Evolutionary conservation across 2,329 filamentous ascomycete genomes (phyloP).

Genomic region (Ambrosiella cleistominuta): DNA sequence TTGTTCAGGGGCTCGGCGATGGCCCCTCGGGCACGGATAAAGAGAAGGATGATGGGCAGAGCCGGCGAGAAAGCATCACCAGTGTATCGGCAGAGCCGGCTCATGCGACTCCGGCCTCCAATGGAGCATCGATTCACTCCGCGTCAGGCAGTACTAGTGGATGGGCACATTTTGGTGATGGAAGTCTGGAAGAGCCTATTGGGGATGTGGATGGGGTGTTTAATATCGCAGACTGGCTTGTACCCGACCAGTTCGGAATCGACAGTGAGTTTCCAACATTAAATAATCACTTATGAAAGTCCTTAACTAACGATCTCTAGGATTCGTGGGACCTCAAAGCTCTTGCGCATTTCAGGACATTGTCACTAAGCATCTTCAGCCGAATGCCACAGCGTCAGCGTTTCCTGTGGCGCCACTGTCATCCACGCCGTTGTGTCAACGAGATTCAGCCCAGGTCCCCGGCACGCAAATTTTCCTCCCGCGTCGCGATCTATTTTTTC

Average conservation of each 20-base stretch:
- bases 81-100: not conserved
- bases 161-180: not conserved
- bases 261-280: conserved; percentile 10
- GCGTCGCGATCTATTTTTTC: conserved; percentile 17
- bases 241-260: conserved; percentile 13
- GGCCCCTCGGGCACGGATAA: not conserved
- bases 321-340: not conserved
- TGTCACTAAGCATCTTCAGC: not conserved
- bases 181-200: not conserved
- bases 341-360: not conserved
- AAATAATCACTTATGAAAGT: not conserved
- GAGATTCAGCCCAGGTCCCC: conserved; percentile 1
- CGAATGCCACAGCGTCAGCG: not conserved
- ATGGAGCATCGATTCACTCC: not conserved
- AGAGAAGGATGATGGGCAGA: not conserved
- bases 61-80: not conserved
- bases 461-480: conserved; percentile 15
- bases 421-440: not conserved
- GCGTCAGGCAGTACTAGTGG: not conserved
- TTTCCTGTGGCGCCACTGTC: not conserved
- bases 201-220: not conserved
- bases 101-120: not conserved
- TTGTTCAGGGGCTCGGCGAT: conserved; percentile 2
- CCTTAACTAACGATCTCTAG: not conserved
- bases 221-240: not conserved